phyloP scores from a whole-genome alignment of 2,329 filamentous ascomycete species.

The Dactylellina drechsleri region DNA sequence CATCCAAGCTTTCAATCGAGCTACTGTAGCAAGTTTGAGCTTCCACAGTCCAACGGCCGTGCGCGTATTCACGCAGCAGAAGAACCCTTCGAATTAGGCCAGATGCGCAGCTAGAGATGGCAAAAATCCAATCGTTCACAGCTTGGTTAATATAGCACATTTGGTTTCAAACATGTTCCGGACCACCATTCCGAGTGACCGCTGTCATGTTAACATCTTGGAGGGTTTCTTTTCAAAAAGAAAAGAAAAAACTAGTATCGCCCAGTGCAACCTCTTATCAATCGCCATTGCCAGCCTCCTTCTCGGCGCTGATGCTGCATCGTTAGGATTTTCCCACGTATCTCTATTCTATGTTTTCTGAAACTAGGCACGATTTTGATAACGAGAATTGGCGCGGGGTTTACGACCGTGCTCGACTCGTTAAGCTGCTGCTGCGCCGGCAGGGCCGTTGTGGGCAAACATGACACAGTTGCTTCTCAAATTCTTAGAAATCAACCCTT shows the following conservation, averaged over 20 bases:
- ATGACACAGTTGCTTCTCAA: slow-evolving; percentile 47
- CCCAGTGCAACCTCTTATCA: not conserved
- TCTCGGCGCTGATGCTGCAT: slow-evolving; percentile 12
- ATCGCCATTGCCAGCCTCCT: slow-evolving; percentile 21
- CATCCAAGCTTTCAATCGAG: not conserved
- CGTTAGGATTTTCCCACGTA: slow-evolving; percentile 1
- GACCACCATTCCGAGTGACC: slow-evolving; percentile 39
- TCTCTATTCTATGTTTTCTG: slow-evolving; percentile 10
- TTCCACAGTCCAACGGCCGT: not conserved
- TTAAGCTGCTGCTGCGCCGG: slow-evolving; percentile 10
- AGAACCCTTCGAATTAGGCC: slow-evolving; percentile 8
- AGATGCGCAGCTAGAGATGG: slow-evolving; percentile 18
- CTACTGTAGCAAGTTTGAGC: slow-evolving; percentile 10
- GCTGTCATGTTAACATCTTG: too few species aligned
- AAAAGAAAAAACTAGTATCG: too few species aligned
- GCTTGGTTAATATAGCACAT: slow-evolving; percentile 19
- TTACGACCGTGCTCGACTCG: not conserved
- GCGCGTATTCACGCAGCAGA: not conserved
- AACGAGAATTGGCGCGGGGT: slow-evolving; percentile 6
- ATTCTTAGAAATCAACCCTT: slow-evolving; percentile 47
- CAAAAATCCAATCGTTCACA: slow-evolving; percentile 33
- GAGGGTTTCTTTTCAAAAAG: too few species aligned
- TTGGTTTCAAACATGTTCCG: slow-evolving; percentile 45
- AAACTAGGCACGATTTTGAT: slow-evolving; percentile 40
- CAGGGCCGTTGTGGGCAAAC: slow-evolving; percentile 39